Conservation (phyloP, 2,329 filamentous ascomycete species). For the Arthrobotrys pseudoclavata region DNA sequence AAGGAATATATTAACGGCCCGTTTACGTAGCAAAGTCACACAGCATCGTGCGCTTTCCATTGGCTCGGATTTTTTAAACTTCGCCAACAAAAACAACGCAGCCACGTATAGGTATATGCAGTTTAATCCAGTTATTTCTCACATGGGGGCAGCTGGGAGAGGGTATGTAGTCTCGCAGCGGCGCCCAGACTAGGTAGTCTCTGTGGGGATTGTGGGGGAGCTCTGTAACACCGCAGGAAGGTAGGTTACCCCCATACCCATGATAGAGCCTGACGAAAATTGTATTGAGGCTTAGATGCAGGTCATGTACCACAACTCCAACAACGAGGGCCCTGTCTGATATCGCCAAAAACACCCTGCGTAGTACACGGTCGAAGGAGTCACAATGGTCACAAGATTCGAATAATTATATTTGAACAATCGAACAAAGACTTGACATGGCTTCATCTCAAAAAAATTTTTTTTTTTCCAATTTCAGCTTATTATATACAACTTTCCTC, state of each 20-base stretch:
- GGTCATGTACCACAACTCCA: not conserved
- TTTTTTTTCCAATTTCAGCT: not conserved
- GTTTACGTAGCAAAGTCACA: slow-evolving; percentile 5
- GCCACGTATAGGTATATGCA: not conserved
- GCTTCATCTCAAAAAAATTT: not conserved
- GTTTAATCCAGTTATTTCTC: not conserved
- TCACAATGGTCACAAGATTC: slow-evolving; percentile 14
- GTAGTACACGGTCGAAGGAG: not conserved
- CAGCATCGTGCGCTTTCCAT: slow-evolving; percentile 27
- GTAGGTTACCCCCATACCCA: not conserved
- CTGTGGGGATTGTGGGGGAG: slow-evolving; percentile 16
- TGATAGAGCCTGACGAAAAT: not conserved
- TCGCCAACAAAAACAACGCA: slow-evolving; percentile 26
- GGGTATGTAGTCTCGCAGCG: too few relatives aligned
- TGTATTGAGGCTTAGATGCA: slow-evolving; percentile 26
- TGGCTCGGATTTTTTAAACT: not conserved
- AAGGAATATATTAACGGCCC: not conserved
- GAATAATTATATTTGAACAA: not conserved
- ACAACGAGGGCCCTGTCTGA: not conserved
- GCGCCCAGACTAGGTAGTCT: too few relatives aligned
- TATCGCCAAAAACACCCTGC: not conserved
- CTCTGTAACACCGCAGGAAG: slow-evolving; percentile 17
- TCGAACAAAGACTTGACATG: not conserved
- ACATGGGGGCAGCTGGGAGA: slow-evolving; percentile 1
- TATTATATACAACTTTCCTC: not conserved